phyloP scores from a whole-genome alignment of 1,284 basidiomycete species.

The Tilletia indica region DNA sequence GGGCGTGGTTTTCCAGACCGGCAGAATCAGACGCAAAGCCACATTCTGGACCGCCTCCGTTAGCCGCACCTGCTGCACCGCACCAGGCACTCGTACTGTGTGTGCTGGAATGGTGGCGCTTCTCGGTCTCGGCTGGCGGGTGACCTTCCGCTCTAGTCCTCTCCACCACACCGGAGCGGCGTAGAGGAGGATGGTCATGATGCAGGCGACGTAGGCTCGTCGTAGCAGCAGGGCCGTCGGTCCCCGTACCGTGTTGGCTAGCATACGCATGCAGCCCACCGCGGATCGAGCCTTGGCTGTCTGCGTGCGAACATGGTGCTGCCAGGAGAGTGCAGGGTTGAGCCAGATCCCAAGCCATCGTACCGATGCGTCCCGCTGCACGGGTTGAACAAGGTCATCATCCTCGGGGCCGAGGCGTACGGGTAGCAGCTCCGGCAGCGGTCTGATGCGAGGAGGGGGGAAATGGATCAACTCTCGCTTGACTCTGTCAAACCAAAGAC shows the following conservation, averaged over 20 bases:
- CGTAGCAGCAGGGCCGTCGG: background rate
- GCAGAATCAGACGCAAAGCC: background rate
- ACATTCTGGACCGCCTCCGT: background rate
- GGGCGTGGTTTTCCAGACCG: constrained; percentile 5
- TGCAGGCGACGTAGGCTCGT: background rate
- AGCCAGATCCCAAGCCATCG: constrained; percentile 16
- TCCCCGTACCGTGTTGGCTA: constrained; percentile 3
- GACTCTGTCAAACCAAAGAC: background rate
- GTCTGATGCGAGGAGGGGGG: background rate
- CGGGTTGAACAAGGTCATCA: background rate
- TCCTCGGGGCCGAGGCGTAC: background rate
- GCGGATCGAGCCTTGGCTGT: background rate
- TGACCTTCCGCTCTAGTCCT: background rate
- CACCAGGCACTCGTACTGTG: background rate
- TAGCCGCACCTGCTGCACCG: background rate
- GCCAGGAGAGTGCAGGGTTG: background rate
- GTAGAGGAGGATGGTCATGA: background rate
- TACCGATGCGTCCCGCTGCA: background rate
- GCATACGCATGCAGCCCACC: background rate
- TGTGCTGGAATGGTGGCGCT: background rate
- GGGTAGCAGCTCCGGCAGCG: background rate
- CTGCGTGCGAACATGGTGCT: background rate
- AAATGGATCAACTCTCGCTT: constrained; percentile 19
- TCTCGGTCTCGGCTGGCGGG: background rate
- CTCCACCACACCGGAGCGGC: background rate